Evolutionary conservation across 495 filamentous ascomycete genomes (phyloP).

Genomic region (Monascus purpureus): DNA sequence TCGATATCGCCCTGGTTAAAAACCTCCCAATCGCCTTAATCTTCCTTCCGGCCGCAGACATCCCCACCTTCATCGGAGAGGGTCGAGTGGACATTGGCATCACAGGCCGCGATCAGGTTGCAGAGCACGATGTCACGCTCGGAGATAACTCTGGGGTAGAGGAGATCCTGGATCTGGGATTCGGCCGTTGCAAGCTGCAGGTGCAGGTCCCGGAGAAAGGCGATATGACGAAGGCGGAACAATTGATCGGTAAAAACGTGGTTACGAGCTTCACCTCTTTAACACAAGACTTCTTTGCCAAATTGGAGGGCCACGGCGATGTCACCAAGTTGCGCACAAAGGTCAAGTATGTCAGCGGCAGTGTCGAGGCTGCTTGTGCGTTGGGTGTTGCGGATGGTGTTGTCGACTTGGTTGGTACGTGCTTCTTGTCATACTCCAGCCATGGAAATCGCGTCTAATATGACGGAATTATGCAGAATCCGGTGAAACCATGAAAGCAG

Average conservation of each 20-base stretch:
- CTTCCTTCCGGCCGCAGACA: slow-evolving; percentile 94
- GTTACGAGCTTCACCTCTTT: slow-evolving; percentile 89
- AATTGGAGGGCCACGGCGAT: slow-evolving; percentile 43
- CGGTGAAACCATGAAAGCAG: slow-evolving; percentile 94
- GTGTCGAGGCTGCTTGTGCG: slow-evolving; percentile 92
- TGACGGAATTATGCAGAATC: slow-evolving; percentile 49
- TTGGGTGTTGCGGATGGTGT: slow-evolving; percentile 93
- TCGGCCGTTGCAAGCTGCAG: slow-evolving; percentile 83
- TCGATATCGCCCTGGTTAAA: slow-evolving; percentile 92
- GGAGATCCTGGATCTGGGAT: slow-evolving; percentile 76
- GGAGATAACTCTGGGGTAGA: slow-evolving; percentile 53
- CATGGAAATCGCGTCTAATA: too few species aligned
- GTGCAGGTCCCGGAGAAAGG: slow-evolving; percentile 92
- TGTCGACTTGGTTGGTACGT: slow-evolving; percentile 83
- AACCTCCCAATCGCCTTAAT: slow-evolving; percentile 90
- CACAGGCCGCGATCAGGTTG: slow-evolving; percentile 83
- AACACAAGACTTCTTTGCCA: slow-evolving; percentile 64
- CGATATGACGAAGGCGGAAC: slow-evolving; percentile 45
- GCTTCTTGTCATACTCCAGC: too few species aligned
- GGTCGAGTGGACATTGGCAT: slow-evolving; percentile 90
- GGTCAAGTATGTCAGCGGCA: slow-evolving; percentile 86
- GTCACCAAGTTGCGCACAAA: slow-evolving; percentile 39
- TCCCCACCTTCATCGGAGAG: slow-evolving; percentile 92
- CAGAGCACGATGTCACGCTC: slow-evolving; percentile 69
- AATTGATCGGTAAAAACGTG: slow-evolving; percentile 86